Percentiles rank a stretch among this genome's conserved stretches.
These are phyloP conservation scores for Cordyceps cicadae DNA, from an alignment of 2,329 filamentous ascomycete species.

Conservation along the genomic window DNA sequence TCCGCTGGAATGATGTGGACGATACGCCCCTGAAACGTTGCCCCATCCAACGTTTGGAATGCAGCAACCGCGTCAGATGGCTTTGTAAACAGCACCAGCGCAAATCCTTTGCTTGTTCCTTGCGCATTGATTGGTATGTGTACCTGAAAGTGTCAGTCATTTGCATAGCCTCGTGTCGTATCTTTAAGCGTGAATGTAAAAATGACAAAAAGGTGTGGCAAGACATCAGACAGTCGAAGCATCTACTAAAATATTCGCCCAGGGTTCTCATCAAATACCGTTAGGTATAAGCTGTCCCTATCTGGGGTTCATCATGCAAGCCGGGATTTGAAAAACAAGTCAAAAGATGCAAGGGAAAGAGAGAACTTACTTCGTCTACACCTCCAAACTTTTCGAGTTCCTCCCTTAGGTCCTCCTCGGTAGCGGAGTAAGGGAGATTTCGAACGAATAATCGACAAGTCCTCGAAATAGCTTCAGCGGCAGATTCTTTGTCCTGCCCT, in stretches of 20 bases:
- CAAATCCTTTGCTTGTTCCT: slow-evolving; percentile 79
- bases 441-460: slow-evolving; percentile 79
- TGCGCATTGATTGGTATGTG: slow-evolving; percentile 71
- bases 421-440: slow-evolving; percentile 76
- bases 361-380: slow-evolving; percentile 75
- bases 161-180: not conserved
- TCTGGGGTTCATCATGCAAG: slow-evolving; percentile 91
- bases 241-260: slow-evolving; percentile 99
- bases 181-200: slow-evolving; percentile 16
- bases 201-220: slow-evolving; percentile 21
- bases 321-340: slow-evolving; percentile 11
- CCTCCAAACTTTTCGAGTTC: slow-evolving; percentile 66
- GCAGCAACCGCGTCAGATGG: slow-evolving; percentile 67
- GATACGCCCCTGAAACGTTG: slow-evolving; percentile 84
- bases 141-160: slow-evolving; percentile 51
- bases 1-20: slow-evolving; percentile 82
- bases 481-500: slow-evolving; percentile 29
- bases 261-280: slow-evolving; percentile 80
- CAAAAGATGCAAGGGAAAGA: slow-evolving; percentile 4
- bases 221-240: slow-evolving; percentile 73
- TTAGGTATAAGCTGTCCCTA: slow-evolving; percentile 98
- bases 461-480: slow-evolving; percentile 54
- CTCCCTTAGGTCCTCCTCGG: slow-evolving; percentile 65
- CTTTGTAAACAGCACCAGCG: slow-evolving; percentile 72
- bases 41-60: slow-evolving; percentile 71